Evolutionary conservation across 805 yeast genomes (phyloP).

Genomic region (Monosporozyma aquatica): DNA sequence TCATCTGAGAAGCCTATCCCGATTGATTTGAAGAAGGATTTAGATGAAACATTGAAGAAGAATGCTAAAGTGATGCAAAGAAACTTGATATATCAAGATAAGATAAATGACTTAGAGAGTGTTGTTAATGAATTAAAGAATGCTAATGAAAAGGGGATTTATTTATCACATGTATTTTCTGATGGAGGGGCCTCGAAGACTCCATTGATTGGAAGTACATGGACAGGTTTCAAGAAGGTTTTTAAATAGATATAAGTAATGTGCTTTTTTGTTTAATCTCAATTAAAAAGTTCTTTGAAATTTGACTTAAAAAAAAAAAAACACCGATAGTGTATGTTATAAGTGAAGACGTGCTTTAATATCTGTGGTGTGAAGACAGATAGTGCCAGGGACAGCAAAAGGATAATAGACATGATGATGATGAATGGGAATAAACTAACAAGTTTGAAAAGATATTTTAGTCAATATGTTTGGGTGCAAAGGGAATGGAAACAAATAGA

Average conservation of each 20-base stretch:
- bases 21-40: conserved; percentile 37
- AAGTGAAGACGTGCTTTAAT: too few species aligned
- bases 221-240: conserved; percentile 16
- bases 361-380: too few species aligned
- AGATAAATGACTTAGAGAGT: conserved; percentile 35
- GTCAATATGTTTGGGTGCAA: not conserved
- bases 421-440: not conserved
- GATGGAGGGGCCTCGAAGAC: conserved; percentile 2
- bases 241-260: conserved; percentile 7
- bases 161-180: not conserved
- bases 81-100: conserved; percentile 49
- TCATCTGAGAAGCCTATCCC: conserved; percentile 31
- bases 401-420: too few species aligned
- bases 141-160: conserved; percentile 17
- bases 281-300: not conserved
- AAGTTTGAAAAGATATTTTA: not conserved
- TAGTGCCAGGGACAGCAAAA: too few species aligned
- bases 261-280: not conserved
- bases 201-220: conserved; percentile 10
- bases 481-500: conserved; percentile 40
- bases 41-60: conserved; percentile 48
- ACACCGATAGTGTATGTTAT: too few species aligned
- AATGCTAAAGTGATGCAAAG: conserved; percentile 57
- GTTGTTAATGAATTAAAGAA: conserved; percentile 32
- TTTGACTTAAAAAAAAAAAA: not conserved